Base-by-base conservation (phyloP, 2,329 filamentous ascomycete species). In the Chaetothyriales sp. region DNA sequence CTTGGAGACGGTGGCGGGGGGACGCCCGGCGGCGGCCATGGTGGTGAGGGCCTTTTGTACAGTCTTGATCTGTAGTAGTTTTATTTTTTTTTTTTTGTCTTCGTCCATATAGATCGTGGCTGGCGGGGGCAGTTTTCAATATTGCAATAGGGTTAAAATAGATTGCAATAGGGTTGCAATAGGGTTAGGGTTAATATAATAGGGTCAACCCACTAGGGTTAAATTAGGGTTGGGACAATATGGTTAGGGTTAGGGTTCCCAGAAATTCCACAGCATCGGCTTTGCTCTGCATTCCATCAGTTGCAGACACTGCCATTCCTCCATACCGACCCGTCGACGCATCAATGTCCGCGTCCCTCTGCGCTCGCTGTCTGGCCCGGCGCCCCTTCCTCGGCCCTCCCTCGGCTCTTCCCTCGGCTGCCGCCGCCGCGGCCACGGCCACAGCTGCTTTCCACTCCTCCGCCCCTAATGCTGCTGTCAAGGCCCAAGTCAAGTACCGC, bases 1-100 rank as follows among this genome's bases (percentile, higher is more conserved):
- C 70, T 94, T 94, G 55, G 82, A 75, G 64, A 88, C 84, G 15
- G 76, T 78, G 56, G 85, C 75, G 45, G 80, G 77, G 8, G 69
- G 71, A 48, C 10, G 47, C 51, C 62, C 33, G 22, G 22, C 22
- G 22, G 22, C 22, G 22, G 22, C 22, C 22, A 25, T 25, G 22
- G 22, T 25, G 22, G 6, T 25, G 22, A 25, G 3, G 22, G 22
- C 6, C 22, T 25, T 25, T 25, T 25, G 22, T 25, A 6, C 22
- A 6, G 3, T 25, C 22, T 3, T 25, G 6, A 25, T 25, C 22
- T 25, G 22, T 25, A 25, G 3, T 4, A 25, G 3, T 6, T 4
- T 25, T 25, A 25, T 25, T 25, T 3, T 25, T 25, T 25, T 25
- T 25, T 25, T 25, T 25, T 25, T 6, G 22, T 25, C n/a, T n/a